Conservation (phyloP, 2,329 filamentous ascomycete species). For the Colletotrichum kahawae region DNA sequence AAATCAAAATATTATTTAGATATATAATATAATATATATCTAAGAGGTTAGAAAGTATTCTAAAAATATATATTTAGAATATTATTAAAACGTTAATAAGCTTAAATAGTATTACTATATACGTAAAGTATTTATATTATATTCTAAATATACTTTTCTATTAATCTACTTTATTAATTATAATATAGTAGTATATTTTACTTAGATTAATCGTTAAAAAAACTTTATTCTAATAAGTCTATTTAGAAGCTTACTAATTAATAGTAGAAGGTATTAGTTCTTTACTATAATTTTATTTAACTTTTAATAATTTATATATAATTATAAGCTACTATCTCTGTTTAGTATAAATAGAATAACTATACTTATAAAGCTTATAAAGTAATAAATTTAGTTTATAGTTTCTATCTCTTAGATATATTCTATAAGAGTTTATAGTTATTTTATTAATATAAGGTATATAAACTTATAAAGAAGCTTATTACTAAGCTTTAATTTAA, state of each 20-base stretch:
- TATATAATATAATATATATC: not conserved
- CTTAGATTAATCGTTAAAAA: no score
- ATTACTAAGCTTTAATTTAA: no score
- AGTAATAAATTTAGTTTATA: not conserved
- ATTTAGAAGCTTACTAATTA: no score
- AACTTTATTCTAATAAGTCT: no score
- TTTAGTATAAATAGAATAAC: not conserved
- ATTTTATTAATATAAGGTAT: not conserved
- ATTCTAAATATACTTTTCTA: no score
- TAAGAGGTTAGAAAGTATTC: not conserved
- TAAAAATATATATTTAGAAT: not conserved
- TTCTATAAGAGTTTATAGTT: not conserved
- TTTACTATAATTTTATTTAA: no score
- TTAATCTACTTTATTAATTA: no score
- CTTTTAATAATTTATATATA: no score
- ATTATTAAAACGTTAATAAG: not conserved
- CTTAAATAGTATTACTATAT: not conserved
- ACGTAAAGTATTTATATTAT: not conserved
- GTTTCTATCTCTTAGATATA: not conserved
- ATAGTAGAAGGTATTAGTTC: no score
- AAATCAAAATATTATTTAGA: not conserved
- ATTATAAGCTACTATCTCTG: no score
- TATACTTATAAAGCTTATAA: fast-evolving
- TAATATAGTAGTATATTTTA: no score
- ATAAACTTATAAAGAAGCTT: not conserved